A percentile compares a stretch with the other conserved stretches of the same genome.
Conservation (phyloP, 108 stramenopile species). For the Mayamaea pseudoterrestris region DNA sequence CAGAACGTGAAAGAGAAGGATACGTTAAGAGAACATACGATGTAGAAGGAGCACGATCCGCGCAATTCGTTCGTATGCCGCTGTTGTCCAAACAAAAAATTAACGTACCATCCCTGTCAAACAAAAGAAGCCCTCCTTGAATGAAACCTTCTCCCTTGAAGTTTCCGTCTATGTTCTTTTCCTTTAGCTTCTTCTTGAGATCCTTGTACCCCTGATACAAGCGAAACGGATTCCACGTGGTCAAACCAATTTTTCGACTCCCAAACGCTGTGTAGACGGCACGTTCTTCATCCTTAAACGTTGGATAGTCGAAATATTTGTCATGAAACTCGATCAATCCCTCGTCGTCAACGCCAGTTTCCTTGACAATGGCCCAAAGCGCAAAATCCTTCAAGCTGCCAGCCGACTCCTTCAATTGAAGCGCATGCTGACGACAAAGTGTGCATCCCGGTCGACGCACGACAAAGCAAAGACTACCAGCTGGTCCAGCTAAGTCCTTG, state of each 20-base stretch:
- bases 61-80: too few relatives aligned
- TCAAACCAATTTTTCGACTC: slow-evolving; percentile 24
- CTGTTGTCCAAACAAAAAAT: neutral
- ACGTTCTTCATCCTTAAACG: slow-evolving; percentile 37
- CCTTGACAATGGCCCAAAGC: slow-evolving; percentile 50
- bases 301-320: slow-evolving; percentile 31
- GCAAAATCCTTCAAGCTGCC: slow-evolving; percentile 18
- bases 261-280: slow-evolving; percentile 53
- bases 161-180: slow-evolving; percentile 44
- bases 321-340: slow-evolving; percentile 48
- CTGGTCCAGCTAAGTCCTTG: slow-evolving; percentile 9
- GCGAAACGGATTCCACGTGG: too few relatives aligned
- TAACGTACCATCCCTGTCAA: slow-evolving; percentile 21
- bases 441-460: neutral
- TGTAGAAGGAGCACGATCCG: too few relatives aligned
- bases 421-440: neutral
- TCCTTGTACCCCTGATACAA: neutral
- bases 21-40: too few relatives aligned
- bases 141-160: slow-evolving; percentile 61
- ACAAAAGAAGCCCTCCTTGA: slow-evolving; percentile 61
- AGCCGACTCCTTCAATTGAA: neutral
- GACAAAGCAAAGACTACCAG: neutral
- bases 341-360: slow-evolving; percentile 55
- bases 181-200: slow-evolving; percentile 19
- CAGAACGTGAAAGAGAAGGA: too few relatives aligned